A percentile compares a stretch with the other conserved stretches of the same genome.
Conservation (phyloP, 2,329 filamentous ascomycete species). For the Capronia americana region DNA sequence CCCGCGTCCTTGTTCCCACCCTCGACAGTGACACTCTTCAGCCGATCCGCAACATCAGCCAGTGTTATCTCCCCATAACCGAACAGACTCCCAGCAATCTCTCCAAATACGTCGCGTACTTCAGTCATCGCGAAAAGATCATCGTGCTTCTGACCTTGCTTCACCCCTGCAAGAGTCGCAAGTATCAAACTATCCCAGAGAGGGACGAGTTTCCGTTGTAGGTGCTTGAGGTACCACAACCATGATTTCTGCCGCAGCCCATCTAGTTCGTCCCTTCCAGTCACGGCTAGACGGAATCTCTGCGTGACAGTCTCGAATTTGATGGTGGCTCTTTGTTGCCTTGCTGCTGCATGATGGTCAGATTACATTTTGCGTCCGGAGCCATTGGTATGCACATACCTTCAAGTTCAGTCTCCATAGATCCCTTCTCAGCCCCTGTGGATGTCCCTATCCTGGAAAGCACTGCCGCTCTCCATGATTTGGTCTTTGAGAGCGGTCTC, state of each 20-base stretch:
- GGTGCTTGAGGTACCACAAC: constrained; percentile 14
- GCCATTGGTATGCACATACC: neutral
- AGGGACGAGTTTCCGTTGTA: constrained; percentile 2
- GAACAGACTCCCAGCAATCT: constrained; percentile 1
- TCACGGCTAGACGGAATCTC: constrained; percentile 3
- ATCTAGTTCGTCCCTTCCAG: constrained; percentile 10
- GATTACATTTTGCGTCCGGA: neutral
- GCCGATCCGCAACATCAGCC: neutral
- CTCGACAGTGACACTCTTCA: neutral
- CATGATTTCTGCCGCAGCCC: constrained; percentile 1
- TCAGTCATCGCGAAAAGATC: neutral
- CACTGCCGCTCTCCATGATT: constrained; percentile 3
- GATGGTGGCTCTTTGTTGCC: neutral
- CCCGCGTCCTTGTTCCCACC: neutral
- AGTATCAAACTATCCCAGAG: constrained; percentile 11
- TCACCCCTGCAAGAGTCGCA: neutral
- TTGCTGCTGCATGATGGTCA: neutral
- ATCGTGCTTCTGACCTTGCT: neutral
- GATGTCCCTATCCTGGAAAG: neutral
- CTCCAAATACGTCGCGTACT: neutral
- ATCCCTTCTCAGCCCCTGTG: neutral
- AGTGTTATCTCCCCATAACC: constrained; percentile 2
- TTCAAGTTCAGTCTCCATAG: constrained; percentile 10
- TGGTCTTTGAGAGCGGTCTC: neutral
- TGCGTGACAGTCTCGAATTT: neutral